phyloP scores from a whole-genome alignment of 2,329 filamentous ascomycete genomes.

The Colletotrichum spaethianum region DNA sequence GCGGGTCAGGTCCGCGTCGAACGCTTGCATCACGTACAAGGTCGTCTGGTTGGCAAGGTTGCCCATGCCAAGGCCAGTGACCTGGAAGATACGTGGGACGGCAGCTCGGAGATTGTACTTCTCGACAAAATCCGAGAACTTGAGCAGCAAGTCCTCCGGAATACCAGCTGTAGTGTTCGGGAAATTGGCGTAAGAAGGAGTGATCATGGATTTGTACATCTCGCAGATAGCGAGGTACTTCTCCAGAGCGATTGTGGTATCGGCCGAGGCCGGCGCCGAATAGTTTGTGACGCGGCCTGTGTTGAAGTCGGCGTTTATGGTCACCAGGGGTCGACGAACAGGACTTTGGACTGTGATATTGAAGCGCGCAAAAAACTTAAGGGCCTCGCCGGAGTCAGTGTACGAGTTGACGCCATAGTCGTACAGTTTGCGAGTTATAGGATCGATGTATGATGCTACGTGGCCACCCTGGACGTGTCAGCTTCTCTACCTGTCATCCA shows the following conservation, averaged over 20 bases:
- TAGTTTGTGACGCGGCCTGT: constrained; percentile 50
- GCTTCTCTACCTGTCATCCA: neutral
- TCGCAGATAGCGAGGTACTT: constrained; percentile 48
- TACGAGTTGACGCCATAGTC: constrained; percentile 54
- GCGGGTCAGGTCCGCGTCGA: constrained; percentile 52
- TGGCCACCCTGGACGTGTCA: constrained; percentile 60
- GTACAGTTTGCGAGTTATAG: constrained; percentile 49
- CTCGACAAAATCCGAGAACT: neutral
- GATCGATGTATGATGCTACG: constrained; percentile 62
- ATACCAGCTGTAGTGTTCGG: constrained; percentile 44
- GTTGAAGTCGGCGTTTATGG: constrained; percentile 52
- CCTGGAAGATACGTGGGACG: neutral
- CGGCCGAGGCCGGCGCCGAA: constrained; percentile 42
- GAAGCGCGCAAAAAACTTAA: constrained; percentile 15
- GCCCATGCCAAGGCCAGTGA: constrained; percentile 49
- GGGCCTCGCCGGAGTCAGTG: neutral
- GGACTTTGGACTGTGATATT: neutral
- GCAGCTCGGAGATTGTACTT: neutral
- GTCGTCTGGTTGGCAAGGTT: constrained; percentile 59
- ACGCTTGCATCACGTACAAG: constrained; percentile 61
- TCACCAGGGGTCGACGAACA: constrained; percentile 46
- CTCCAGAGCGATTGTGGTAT: constrained; percentile 45
- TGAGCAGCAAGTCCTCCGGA: constrained; percentile 9
- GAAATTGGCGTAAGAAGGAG: constrained; percentile 56
- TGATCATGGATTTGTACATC: constrained; percentile 49